Conservation (phyloP, 1,284 basidiomycete genomes). For the Flammula alnicola region DNA sequence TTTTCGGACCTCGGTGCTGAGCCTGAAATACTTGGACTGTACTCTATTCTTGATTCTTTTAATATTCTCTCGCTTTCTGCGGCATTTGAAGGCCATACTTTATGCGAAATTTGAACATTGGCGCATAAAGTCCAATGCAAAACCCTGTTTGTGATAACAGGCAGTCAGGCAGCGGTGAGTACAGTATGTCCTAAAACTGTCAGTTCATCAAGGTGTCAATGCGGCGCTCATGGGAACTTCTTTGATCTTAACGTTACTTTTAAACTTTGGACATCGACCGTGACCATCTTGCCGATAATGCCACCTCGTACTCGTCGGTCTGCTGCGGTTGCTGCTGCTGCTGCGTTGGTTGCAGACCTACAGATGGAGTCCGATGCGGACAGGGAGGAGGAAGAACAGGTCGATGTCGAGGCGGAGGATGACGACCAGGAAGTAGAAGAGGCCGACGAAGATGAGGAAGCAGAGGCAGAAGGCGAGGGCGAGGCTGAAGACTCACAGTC, state of each 20-base stretch:
- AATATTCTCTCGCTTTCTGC: no score
- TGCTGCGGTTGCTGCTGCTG: slow-evolving; percentile 30
- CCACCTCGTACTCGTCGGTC: slow-evolving; percentile 36
- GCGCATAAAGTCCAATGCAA: neutral
- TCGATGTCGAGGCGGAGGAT: slow-evolving; percentile 34
- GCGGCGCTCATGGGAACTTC: slow-evolving; percentile 28
- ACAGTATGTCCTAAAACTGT: slow-evolving; percentile 19
- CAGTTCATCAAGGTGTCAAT: slow-evolving; percentile 19
- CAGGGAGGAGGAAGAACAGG: slow-evolving; percentile 34
- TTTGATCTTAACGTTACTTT: slow-evolving; percentile 23
- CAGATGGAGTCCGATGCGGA: slow-evolving; percentile 38
- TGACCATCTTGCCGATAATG: slow-evolving; percentile 21
- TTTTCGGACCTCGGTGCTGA: no score
- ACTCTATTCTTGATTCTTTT: no score
- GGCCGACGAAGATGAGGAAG: slow-evolving; percentile 35
- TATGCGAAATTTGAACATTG: no score
- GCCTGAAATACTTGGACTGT: no score
- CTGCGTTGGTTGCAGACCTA: slow-evolving; percentile 34
- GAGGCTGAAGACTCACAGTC: slow-evolving; percentile 26
- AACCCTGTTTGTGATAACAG: neutral
- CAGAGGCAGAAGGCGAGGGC: slow-evolving; percentile 31
- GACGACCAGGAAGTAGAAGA: slow-evolving; percentile 38
- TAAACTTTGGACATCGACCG: slow-evolving; percentile 10
- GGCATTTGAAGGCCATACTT: neutral
- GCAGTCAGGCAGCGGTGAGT: slow-evolving; percentile 26